Base-by-base conservation (phyloP, 169 alveolate species). In the Neospora caninum region DNA sequence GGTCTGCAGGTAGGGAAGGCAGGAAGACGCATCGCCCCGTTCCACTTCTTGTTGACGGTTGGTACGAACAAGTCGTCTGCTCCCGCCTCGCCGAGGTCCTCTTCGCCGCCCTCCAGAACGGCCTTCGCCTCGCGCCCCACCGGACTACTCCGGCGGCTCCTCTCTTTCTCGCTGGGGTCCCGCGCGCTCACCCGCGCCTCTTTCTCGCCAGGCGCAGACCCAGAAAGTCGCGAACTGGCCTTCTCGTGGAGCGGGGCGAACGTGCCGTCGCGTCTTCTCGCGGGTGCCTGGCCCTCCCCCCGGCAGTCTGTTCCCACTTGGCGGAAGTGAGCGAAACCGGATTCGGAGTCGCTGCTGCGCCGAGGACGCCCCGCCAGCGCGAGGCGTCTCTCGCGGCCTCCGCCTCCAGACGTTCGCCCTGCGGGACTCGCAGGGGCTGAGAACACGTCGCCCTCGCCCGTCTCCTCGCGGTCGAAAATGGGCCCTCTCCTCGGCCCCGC, bases 31-130 rank as follows among this genome's bases (percentile, higher is more conserved):
- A n/a, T 9, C 53, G n/a, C 0, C 34, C 89, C 89, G 38, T 42
- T 42, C 89, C 89, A 82, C 64, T 82, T 82, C 67, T 82, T 82
- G 67, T 82, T 38, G 41, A 38, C 69, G 34, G 89, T 82, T 4
- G 89, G 89, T 31, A 82, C 67, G 25, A 82, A 82, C 54, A 82
- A 39, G 64, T 82, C 86, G 86, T 16, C 49, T 16, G 27, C 45
- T 78, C 29, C 86, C 86, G 86, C 86, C 31, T 78, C 86, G 39
- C 27, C 49, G 2, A 1, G 86, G 49, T 36, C 86, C 29, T 78
- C 86, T 16, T 78, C 86, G 86, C 39, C 49, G 27, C 45, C 86
- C 29, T 78, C 49, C 39, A 78, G 45, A 4, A 78, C 41, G 41
- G 67, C 38, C 67, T 82, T 27, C 89, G 13, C 69, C 67, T 82